Base-by-base conservation (phyloP, 2,329 filamentous ascomycete species). In the Tolypocladium tropicale region DNA sequence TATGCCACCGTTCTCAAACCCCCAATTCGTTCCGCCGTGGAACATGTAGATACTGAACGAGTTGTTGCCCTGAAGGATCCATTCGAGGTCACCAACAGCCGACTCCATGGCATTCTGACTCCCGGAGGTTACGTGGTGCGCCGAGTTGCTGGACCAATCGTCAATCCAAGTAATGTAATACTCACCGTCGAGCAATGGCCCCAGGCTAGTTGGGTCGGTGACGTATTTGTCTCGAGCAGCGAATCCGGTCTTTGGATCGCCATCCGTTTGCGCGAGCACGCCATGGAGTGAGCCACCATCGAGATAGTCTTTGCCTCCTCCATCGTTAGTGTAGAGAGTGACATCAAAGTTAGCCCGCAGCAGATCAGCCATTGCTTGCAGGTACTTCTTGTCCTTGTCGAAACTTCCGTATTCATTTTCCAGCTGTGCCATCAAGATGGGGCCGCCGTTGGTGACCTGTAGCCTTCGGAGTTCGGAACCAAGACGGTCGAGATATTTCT, bases 351-450 rank as follows among this genome's bases (percentile, higher is more conserved):
- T 70, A 0, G 57, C 61, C 7, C 59, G 65, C n/a, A 79, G 64
- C 7, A 77, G 73, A 54, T 77, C 71, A 9, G 71, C 64, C 28
- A 78, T 49, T 0, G 68, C 69, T 6, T 62, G 59, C 6, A 72
- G 75, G 59, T 80, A 80, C 2, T 63, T 61, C 54, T 78, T 74
- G 56, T 79, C 69, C 6, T 65, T 65, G 18, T 74, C 77, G 50
- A 74, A 79, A 25, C 71, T 76, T 0, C 78, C 77, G 56, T 80
- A 80, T 59, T 79, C 76, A 54, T 79, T 78, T 61, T 79, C 76
- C 10, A 78, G 68, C 62, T 79, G 76, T 0, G 76, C 69, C 76
- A 78, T 78, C 23, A 79, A 60, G n/a, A 79, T 67, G 3, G 75
- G 74, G 0, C 76, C 76, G 14, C 75, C 76, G 0, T 70, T 62